These are phyloP conservation scores for Limonium bicolor DNA, from an alignment of 148 eudicot genomes.

Conservation along the genomic window DNA sequence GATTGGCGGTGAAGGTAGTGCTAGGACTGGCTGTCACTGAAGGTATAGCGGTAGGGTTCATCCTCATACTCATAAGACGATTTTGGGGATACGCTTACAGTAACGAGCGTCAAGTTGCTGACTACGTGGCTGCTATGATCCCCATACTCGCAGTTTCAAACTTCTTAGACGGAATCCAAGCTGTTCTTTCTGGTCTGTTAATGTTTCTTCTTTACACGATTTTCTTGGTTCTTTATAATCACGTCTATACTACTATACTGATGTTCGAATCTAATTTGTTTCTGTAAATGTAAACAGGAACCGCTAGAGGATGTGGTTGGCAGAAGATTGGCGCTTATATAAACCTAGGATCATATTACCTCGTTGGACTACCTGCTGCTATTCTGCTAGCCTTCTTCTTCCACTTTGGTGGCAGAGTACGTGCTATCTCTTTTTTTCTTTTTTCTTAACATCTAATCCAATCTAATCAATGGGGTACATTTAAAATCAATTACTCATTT, in stretches of 20 bases:
- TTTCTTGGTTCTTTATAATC: neutral
- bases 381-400: slow-evolving; percentile 51
- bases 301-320: slow-evolving; percentile 74
- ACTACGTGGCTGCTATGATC: slow-evolving; percentile 20
- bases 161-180: slow-evolving; percentile 18
- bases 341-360: slow-evolving; percentile 75
- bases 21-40: slow-evolving; percentile 13
- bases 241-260: neutral
- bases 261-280: neutral
- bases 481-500: no score
- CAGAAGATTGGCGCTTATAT: slow-evolving; percentile 71
- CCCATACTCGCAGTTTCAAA: slow-evolving; percentile 21
- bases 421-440: neutral
- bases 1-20: slow-evolving; percentile 15
- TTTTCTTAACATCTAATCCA: no score
- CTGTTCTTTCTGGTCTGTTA: slow-evolving; percentile 29
- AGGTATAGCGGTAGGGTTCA: slow-evolving; percentile 12
- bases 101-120: slow-evolving; percentile 16
- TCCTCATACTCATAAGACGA: slow-evolving; percentile 15
- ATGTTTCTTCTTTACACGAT: neutral
- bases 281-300: slow-evolving; percentile 18
- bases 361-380: slow-evolving; percentile 73
- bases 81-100: slow-evolving; percentile 28
- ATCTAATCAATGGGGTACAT: no score
- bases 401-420: slow-evolving; percentile 62